Evolutionary conservation across 306 rosid genomes (phyloP).

Genomic region (Coriaria nepalensis): DNA sequence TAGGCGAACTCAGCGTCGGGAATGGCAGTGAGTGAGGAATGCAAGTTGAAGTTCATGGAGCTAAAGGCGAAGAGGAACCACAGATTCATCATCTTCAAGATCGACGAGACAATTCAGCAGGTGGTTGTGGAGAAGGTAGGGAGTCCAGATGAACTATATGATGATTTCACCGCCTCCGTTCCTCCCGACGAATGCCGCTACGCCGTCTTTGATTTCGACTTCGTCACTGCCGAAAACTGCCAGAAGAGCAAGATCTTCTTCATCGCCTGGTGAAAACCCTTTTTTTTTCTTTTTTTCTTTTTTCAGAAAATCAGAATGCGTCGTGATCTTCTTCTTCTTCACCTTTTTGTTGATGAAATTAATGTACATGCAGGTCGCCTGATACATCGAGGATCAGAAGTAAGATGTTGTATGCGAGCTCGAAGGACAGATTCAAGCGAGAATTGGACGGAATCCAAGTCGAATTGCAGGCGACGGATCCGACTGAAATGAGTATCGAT

Average conservation of each 20-base stretch:
- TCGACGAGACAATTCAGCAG: slow-evolving; percentile 13
- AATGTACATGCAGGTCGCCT: slow-evolving; percentile 6
- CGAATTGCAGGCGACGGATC: slow-evolving; percentile 15
- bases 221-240: slow-evolving; percentile 5
- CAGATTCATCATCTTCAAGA: slow-evolving; percentile 14
- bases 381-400: slow-evolving; percentile 11
- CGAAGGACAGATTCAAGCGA: no score
- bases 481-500: slow-evolving; percentile 10
- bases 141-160: slow-evolving; percentile 2
- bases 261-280: slow-evolving; percentile 4
- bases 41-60: slow-evolving; percentile 13
- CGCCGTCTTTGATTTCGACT: slow-evolving; percentile 13
- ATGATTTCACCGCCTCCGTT: slow-evolving; percentile 6
- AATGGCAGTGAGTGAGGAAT: slow-evolving; percentile 15
- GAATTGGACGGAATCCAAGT: slow-evolving; percentile 15
- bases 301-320: background rate
- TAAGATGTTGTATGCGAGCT: slow-evolving; percentile 13
- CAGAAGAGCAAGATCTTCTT: slow-evolving; percentile 14
- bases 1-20: slow-evolving; percentile 18
- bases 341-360: no score
- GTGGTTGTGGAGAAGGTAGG: slow-evolving; percentile 8
- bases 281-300: background rate
- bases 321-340: no score
- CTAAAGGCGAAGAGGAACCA: slow-evolving; percentile 11
- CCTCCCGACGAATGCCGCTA: slow-evolving; percentile 12